A percentile compares a stretch with the other conserved stretches of the same genome.
phyloP scores from a whole-genome alignment of 2,329 filamentous ascomycete species.

The Ambrosiella cleistominuta region DNA sequence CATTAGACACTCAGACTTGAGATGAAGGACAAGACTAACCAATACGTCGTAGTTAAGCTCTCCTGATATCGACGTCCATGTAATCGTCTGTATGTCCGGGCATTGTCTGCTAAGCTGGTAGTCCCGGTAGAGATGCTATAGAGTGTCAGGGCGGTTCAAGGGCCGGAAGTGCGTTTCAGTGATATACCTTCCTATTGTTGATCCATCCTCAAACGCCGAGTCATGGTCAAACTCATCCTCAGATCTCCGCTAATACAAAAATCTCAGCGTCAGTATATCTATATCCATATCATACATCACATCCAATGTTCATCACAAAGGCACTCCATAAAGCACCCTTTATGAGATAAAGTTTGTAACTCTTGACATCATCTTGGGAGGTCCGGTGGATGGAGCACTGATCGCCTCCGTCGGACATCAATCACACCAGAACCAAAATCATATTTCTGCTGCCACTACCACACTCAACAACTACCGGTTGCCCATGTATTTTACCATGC shows the following conservation, averaged over 20 bases:
- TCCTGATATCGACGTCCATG: conserved; percentile 17
- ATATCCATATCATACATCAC: too few relatives aligned
- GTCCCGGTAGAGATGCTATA: conserved; percentile 16
- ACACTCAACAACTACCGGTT: too few relatives aligned
- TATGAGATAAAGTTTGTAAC: too few relatives aligned
- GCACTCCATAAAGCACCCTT: too few relatives aligned
- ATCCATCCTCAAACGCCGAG: background rate
- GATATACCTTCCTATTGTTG: background rate
- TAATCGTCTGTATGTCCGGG: conserved; percentile 18
- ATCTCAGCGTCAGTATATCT: too few relatives aligned
- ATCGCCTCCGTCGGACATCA: too few relatives aligned
- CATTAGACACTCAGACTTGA: background rate
- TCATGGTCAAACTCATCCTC: background rate
- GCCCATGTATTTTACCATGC: too few relatives aligned
- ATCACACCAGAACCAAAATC: too few relatives aligned
- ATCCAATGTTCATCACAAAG: too few relatives aligned
- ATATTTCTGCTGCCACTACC: too few relatives aligned
- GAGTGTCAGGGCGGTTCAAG: background rate
- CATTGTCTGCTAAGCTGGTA: conserved; percentile 19
- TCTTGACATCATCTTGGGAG: too few relatives aligned
- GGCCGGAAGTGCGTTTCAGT: background rate
- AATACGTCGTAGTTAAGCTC: conserved; percentile 17
- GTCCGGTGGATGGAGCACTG: too few relatives aligned
- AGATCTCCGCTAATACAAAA: background rate
- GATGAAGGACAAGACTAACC: conserved; percentile 4